Conservation (phyloP, 148 eudicot genomes). For the Fagopyrum esculentum region DNA sequence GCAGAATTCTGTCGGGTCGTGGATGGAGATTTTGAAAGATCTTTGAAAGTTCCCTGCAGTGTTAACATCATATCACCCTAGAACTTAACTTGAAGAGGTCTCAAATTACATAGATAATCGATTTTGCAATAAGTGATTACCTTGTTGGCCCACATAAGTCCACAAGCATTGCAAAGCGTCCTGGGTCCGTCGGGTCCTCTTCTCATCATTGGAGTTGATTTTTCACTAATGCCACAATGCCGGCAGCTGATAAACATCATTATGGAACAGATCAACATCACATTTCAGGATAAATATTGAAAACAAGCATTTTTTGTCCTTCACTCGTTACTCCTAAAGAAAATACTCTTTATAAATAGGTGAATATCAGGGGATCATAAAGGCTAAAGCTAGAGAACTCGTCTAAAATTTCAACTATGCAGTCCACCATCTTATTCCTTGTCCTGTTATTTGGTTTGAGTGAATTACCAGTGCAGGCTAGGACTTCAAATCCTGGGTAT, state of each 20-base stretch:
- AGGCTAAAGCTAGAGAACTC: too few relatives aligned
- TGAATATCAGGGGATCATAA: background rate
- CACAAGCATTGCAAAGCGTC: slow-evolving; percentile 23
- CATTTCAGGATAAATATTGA: background rate
- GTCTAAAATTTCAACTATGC: too few relatives aligned
- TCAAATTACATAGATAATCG: background rate
- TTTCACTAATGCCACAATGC: slow-evolving; percentile 65
- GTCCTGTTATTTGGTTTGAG: too few relatives aligned
- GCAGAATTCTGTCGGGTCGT: slow-evolving; percentile 27
- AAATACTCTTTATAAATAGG: too few relatives aligned
- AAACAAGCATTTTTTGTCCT: background rate
- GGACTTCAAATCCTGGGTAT: too few relatives aligned
- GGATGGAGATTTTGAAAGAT: slow-evolving; percentile 45
- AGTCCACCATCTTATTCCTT: too few relatives aligned
- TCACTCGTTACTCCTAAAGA: too few relatives aligned
- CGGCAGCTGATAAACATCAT: slow-evolving; percentile 38
- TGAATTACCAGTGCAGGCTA: too few relatives aligned
- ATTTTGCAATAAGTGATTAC: slow-evolving; percentile 18
- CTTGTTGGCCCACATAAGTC: slow-evolving; percentile 87
- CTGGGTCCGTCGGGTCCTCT: slow-evolving; percentile 81
- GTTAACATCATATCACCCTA: background rate
- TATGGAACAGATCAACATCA: background rate
- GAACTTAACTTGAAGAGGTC: too few relatives aligned
- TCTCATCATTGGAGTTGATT: slow-evolving; percentile 71
- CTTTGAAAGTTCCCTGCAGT: slow-evolving; percentile 57